phyloP scores from a whole-genome alignment of 2,329 filamentous ascomycete genomes.

The Phialemoniopsis sp. region DNA sequence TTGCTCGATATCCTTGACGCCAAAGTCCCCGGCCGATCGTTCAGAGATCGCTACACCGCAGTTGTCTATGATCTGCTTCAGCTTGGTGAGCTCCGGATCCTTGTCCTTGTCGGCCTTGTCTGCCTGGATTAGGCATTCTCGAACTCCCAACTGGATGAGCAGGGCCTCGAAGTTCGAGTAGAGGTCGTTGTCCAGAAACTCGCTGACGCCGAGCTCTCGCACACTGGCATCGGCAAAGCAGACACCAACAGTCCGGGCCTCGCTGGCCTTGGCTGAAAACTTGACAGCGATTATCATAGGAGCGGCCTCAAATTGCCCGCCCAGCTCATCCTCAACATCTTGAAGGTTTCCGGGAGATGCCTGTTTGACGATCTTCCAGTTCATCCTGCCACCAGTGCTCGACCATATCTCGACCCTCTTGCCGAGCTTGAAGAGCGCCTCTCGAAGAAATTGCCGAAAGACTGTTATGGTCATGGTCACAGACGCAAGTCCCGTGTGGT shows the following conservation, averaged over 20 bases:
- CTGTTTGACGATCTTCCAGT: conserved; percentile 89
- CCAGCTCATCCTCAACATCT: conserved; percentile 93
- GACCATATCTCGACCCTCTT: conserved; percentile 91
- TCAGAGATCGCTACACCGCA: conserved; percentile 90
- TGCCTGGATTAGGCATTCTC: conserved; percentile 82
- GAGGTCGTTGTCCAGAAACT: conserved; percentile 97
- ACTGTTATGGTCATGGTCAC: conserved; percentile 95
- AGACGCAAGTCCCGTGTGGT: conserved; percentile 80
- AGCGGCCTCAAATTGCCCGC: conserved; percentile 78
- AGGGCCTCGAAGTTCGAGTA: conserved; percentile 98
- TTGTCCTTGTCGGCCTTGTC: conserved; percentile 79
- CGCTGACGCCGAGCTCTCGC: conserved; percentile 89
- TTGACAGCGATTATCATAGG: conserved; percentile 96
- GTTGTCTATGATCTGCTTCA: conserved; percentile 84
- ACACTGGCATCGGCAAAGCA: conserved; percentile 98
- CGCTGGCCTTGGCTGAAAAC: conserved; percentile 79
- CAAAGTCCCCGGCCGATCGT: conserved; percentile 72
- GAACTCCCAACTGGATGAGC: conserved; percentile 92
- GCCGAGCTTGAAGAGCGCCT: conserved; percentile 86
- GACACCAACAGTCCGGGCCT: conserved; percentile 84
- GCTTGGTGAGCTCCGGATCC: conserved; percentile 82
- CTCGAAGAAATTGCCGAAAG: conserved; percentile 90
- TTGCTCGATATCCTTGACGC: conserved; percentile 89
- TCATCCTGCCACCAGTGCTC: conserved; percentile 70
- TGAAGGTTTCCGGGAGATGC: conserved; percentile 95